Base-by-base conservation (phyloP, 2,329 filamentous ascomycete genomes). In the Tolypocladium amazonense region DNA sequence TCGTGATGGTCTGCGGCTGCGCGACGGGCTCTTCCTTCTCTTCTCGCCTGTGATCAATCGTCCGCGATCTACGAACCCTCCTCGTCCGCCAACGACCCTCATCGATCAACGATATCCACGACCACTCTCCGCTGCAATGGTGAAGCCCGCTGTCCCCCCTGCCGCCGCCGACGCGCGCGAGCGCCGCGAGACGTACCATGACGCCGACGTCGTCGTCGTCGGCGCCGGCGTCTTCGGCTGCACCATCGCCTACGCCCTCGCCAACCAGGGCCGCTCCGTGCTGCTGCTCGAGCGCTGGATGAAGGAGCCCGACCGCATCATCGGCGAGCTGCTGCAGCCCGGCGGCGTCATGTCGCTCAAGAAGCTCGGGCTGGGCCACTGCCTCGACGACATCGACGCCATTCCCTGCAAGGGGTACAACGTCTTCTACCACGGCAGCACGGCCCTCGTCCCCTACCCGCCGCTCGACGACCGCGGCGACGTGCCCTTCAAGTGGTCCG, bases 291-390 rank as follows among this genome's bases (percentile, higher is more conserved):
- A 99, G 77, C 84, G 85, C 68, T 95, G 86, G 76, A 79, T 97
- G 75, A 91, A 91, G 75, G 88, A 97, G 77, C 94, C 94, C 25
- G 89, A 97, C 76, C 87, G 94, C 64, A 99, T 99, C 66, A 92
- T 99, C 56, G 94, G 94, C 67, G 94, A 99, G 77, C 77, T 99
- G 64, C 78, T 99, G 67, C 94, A 99, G 75, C 94, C 94, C 0
- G 94, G 94, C 57, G 94, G 94, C 56, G 87, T 96, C 39, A 79
- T 84, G 58, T 89, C 94, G 9, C 79, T 99, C 68, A 82, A 87
- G 69, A 85, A 89, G 70, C 78, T 99, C 56, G 94, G 94, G 3
- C 76, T 99, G 64, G 81, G 79, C 59, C 84, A 92, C 67, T 96
- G 91, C 71, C 76, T 97, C 61, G 91, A 97, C 61, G 89, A 77